Conservation (phyloP, 1,139 yeast genomes). For the Barnettozyma hawaiiensis region DNA sequence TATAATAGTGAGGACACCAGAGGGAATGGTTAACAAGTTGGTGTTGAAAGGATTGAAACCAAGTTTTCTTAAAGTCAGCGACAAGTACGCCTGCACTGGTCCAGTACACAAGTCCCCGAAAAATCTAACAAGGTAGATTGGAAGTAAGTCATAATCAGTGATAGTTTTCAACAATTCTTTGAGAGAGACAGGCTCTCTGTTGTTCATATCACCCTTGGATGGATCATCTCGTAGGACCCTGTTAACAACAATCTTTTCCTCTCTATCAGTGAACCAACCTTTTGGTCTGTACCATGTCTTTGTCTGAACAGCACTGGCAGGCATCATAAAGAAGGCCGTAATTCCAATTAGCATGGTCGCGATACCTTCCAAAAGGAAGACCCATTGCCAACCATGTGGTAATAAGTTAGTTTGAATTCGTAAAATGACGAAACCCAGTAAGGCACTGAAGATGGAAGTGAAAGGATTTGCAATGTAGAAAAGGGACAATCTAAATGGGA, state of each 20-base stretch:
- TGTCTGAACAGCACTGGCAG: constrained; percentile 54
- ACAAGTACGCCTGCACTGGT: constrained; percentile 43
- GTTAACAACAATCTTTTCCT: constrained; percentile 57
- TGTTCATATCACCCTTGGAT: constrained; percentile 61
- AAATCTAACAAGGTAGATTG: constrained; percentile 49
- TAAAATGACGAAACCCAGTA: constrained; percentile 43
- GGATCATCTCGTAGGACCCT: constrained; percentile 64
- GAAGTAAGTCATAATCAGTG: constrained; percentile 53
- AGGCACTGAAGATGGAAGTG: constrained; percentile 37
- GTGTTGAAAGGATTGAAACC: constrained; percentile 54
- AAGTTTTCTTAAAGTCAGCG: constrained; percentile 44
- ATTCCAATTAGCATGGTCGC: constrained; percentile 52
- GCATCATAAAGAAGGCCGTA: constrained; percentile 50
- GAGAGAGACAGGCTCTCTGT: constrained; percentile 46
- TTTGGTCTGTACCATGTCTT: constrained; percentile 43
- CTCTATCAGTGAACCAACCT: constrained; percentile 63
- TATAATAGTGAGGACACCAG: constrained; percentile 35
- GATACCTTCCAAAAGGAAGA: constrained; percentile 59
- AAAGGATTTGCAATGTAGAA: constrained; percentile 44
- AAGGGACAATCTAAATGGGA: constrained; percentile 44
- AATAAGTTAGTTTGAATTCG: constrained; percentile 37
- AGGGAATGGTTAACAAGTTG: constrained; percentile 48
- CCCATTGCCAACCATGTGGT: constrained; percentile 56
- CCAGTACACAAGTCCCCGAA: constrained; percentile 39
- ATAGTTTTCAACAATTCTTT: constrained; percentile 36